These are phyloP conservation scores for Pneumocystis canis DNA, from an alignment of 1,139 yeast genomes.

Conservation along the genomic window DNA sequence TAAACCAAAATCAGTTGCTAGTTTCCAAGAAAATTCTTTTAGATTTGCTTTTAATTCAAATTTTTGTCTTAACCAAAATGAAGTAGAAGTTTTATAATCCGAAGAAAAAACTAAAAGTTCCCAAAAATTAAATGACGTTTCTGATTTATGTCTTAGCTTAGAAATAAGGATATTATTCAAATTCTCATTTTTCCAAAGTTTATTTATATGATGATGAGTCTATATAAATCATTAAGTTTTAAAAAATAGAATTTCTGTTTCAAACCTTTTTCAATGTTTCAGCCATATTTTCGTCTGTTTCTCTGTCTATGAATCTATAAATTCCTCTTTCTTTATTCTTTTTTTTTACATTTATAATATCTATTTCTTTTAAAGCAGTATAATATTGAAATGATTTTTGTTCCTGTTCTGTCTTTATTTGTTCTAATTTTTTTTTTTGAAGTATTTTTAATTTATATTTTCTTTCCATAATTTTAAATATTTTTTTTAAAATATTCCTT, in stretches of 20 bases:
- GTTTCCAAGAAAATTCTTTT: background rate
- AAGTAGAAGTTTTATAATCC: background rate
- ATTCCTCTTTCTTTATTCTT: background rate
- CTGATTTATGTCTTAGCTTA: background rate
- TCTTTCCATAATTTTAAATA: background rate
- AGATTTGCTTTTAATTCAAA: background rate
- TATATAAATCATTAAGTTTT: background rate
- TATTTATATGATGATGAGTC: background rate
- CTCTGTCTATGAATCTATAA: background rate
- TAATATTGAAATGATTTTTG: background rate
- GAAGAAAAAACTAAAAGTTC: background rate
- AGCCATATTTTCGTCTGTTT: background rate
- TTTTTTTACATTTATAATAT: background rate
- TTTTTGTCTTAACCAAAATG: constrained; percentile 1
- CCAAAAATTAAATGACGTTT: background rate
- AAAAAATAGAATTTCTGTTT: background rate
- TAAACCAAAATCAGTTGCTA: background rate
- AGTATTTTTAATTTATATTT: background rate
- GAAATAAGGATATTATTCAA: background rate
- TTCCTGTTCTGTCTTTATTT: background rate
- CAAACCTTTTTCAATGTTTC: background rate
- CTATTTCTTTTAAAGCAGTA: background rate
- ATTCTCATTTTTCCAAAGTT: background rate
- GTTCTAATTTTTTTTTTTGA: background rate
- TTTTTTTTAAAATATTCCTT: background rate